Percentiles rank a stretch among this genome's conserved stretches.
Evolutionary conservation across 306 rosid genomes (phyloP).

Genomic region (Trifolium dubium): DNA sequence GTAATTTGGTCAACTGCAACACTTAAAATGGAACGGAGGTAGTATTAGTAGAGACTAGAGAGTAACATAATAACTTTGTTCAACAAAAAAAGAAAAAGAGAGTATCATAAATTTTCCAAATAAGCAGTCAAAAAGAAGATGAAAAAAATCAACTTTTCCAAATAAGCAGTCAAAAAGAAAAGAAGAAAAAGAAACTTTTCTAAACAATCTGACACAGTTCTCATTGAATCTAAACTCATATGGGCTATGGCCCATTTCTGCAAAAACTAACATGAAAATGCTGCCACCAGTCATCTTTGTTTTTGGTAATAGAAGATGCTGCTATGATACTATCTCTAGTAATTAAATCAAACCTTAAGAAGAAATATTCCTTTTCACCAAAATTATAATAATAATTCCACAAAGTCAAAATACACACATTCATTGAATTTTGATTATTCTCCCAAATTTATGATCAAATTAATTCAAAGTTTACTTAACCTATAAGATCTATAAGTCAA

Average conservation of each 20-base stretch:
- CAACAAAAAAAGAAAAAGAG: too few species aligned
- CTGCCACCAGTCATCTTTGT: neutral
- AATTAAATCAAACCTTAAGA: neutral
- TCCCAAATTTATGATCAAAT: constrained; percentile 7
- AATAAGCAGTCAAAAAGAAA: too few species aligned
- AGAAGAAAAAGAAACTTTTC: neutral
- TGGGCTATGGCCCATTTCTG: constrained; percentile 2
- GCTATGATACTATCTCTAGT: neutral
- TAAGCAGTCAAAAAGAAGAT: too few species aligned
- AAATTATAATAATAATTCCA: neutral
- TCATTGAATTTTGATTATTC: too few species aligned
- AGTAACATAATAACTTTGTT: too few species aligned
- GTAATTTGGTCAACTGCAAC: too few species aligned
- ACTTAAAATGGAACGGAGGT: too few species aligned
- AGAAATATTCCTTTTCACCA: neutral
- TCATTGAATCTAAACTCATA: neutral
- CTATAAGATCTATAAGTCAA: constrained; percentile 43
- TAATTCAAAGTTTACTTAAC: neutral
- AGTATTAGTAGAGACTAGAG: too few species aligned
- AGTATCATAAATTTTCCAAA: too few species aligned
- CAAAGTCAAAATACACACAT: constrained; percentile 6
- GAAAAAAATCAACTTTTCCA: too few species aligned
- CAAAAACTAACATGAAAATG: constrained; percentile 7
- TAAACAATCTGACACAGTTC: neutral
- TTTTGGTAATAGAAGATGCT: neutral